Evolutionary conservation across 345 rosid genomes (phyloP).

Genomic region (Bretschneidera sinensis): DNA sequence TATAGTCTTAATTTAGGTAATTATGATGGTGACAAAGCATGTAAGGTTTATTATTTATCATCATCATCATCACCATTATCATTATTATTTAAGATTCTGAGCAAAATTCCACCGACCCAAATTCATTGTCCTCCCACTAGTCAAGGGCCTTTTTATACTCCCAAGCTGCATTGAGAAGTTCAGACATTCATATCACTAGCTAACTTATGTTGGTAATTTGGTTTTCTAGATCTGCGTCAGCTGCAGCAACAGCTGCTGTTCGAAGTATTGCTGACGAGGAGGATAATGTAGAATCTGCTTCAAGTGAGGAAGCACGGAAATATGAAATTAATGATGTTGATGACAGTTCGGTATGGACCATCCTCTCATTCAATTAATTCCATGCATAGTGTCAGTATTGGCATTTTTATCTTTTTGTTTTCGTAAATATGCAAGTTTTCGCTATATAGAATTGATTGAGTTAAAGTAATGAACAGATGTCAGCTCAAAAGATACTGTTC

Average conservation of each 20-base stretch:
- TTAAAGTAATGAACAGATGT: too few relatives aligned
- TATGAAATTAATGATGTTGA: conserved; percentile 40
- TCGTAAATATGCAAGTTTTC: too few relatives aligned
- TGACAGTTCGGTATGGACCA: conserved; percentile 58
- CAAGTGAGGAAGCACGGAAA: conserved; percentile 68
- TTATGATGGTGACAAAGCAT: too few relatives aligned
- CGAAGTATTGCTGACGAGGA: conserved; percentile 52
- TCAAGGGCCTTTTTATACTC: not conserved
- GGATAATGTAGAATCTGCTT: conserved; percentile 69
- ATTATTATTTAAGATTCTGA: too few relatives aligned
- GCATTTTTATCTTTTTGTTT: too few relatives aligned
- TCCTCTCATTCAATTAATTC: conserved; percentile 4
- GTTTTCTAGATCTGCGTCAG: conserved; percentile 52
- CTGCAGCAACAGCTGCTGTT: conserved; percentile 50
- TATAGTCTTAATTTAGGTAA: too few relatives aligned
- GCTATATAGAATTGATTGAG: too few relatives aligned
- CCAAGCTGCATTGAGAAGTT: not conserved
- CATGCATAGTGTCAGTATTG: too few relatives aligned
- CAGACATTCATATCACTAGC: conserved; percentile 8
- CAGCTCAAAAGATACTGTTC: not conserved
- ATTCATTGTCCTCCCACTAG: not conserved
- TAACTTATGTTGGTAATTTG: conserved; percentile 16
- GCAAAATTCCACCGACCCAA: not conserved
- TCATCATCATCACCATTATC: too few relatives aligned
- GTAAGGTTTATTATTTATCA: too few relatives aligned